Conservation (phyloP, 2,329 filamentous ascomycete species). For the Cercospora sesami region DNA sequence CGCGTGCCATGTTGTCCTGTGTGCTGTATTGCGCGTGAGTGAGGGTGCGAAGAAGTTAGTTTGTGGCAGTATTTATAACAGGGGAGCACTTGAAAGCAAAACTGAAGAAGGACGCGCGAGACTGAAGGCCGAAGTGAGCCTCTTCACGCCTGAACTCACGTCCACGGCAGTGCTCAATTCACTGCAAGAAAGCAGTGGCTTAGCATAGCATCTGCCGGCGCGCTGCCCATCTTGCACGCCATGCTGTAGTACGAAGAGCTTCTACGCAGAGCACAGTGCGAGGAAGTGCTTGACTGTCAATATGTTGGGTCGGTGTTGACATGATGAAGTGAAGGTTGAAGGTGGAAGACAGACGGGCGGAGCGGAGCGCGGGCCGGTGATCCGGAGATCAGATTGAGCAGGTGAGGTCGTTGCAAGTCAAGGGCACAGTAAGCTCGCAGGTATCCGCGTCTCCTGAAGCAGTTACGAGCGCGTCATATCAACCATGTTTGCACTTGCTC, state of each 20-base stretch:
- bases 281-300: not conserved
- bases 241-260: not conserved
- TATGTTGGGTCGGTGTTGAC: not conserved
- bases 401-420: not conserved
- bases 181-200: not conserved
- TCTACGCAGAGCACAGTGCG: not conserved
- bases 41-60: not conserved
- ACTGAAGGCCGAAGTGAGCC: not conserved
- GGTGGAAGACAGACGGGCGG: not conserved
- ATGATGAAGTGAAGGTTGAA: not conserved
- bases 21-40: not conserved
- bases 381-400: not conserved
- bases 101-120: not conserved
- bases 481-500: not conserved
- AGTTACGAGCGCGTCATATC: not conserved
- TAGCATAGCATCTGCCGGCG: not conserved
- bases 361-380: not conserved
- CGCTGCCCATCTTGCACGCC: not conserved
- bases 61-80: not conserved
- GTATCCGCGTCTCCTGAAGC: slow-evolving; percentile 2
- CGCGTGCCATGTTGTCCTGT: not conserved
- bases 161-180: not conserved
- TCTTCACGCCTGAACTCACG: not conserved
- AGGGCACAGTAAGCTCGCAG: not conserved
- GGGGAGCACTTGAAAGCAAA: not conserved